Conservation (phyloP, 192 early-diverging fungal species). For the Coemansia sp. region DNA sequence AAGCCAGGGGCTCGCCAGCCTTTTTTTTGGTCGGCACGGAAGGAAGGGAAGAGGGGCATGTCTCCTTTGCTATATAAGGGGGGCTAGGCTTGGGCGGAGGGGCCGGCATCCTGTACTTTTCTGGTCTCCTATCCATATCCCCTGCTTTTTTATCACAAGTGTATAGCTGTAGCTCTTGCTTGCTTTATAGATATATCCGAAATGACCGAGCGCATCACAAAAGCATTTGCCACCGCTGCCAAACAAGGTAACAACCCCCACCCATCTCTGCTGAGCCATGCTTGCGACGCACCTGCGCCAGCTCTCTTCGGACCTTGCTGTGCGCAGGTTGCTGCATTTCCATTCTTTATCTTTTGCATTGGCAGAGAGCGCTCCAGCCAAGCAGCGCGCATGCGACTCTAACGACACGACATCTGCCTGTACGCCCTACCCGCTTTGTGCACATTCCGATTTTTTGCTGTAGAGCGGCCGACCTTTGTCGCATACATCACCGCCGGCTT, state of each 20-base stretch:
- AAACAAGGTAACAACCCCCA: slow-evolving; percentile 14
- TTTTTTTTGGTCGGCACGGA: too few relatives aligned
- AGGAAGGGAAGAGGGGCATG: too few relatives aligned
- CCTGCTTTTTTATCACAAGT: too few relatives aligned
- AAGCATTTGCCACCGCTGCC: slow-evolving; percentile 37
- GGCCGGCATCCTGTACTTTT: too few relatives aligned
- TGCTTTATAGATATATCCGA: not conserved
- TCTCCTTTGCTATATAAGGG: too few relatives aligned
- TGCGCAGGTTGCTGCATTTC: not conserved
- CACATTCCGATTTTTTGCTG: not conserved
- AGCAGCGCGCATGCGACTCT: not conserved
- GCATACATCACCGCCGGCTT: slow-evolving; percentile 92
- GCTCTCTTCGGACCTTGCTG: too few relatives aligned
- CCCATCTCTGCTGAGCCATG: not conserved
- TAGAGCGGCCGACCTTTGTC: slow-evolving; percentile 80
- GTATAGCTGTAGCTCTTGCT: too few relatives aligned
- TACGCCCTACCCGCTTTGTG: not conserved
- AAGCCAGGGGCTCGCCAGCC: not conserved
- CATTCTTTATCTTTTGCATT: too few relatives aligned
- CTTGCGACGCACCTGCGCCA: not conserved
- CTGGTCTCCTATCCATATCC: too few relatives aligned
- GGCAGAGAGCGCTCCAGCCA: too few relatives aligned
- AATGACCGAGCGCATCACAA: slow-evolving; percentile 41
- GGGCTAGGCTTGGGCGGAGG: too few relatives aligned
- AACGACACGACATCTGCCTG: too few relatives aligned